These are phyloP conservation scores for Gnaphalium uliginosum DNA, from an alignment of 129 eudicot genomes.

Conservation along the genomic window DNA sequence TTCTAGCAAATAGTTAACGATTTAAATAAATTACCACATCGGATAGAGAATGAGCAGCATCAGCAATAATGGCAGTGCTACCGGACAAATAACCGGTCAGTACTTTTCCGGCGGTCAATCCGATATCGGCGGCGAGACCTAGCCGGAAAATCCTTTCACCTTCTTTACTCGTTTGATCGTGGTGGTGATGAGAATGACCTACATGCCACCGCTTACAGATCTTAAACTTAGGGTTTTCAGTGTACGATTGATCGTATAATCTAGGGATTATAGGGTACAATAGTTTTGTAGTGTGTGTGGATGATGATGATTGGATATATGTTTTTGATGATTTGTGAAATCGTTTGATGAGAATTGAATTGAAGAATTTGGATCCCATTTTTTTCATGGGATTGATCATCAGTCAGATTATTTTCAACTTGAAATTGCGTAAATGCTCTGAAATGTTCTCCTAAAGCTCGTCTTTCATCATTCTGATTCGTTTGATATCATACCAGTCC, in stretches of 20 bases:
- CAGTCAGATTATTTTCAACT: constrained; percentile 5
- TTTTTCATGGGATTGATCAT: background rate
- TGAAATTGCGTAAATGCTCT: constrained; percentile 10
- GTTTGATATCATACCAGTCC: background rate
- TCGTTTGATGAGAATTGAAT: constrained; percentile 31
- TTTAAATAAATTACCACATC: constrained; percentile 64
- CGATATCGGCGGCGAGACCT: constrained; percentile 83
- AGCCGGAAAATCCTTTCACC: constrained; percentile 80
- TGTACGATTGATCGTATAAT: constrained; percentile 30
- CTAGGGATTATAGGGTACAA: constrained; percentile 32
- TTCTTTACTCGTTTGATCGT: constrained; percentile 50
- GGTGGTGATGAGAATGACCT: constrained; percentile 64
- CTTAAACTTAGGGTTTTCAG: constrained; percentile 46
- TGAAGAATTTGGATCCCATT: constrained; percentile 51
- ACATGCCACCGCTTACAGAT: constrained; percentile 70
- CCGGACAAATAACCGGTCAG: constrained; percentile 85
- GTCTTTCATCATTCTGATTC: constrained; percentile 22
- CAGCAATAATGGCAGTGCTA: constrained; percentile 97
- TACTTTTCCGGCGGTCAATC: constrained; percentile 75
- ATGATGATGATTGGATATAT: constrained; percentile 16
- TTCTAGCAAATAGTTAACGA: background rate
- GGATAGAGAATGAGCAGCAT: constrained; percentile 94
- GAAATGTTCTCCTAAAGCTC: background rate
- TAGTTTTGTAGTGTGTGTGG: constrained; percentile 1
- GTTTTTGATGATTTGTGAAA: constrained; percentile 32